These are phyloP conservation scores for Coemansia sp. DNA, from an alignment of 192 early-diverging fungal species.

Conservation along the genomic window DNA sequence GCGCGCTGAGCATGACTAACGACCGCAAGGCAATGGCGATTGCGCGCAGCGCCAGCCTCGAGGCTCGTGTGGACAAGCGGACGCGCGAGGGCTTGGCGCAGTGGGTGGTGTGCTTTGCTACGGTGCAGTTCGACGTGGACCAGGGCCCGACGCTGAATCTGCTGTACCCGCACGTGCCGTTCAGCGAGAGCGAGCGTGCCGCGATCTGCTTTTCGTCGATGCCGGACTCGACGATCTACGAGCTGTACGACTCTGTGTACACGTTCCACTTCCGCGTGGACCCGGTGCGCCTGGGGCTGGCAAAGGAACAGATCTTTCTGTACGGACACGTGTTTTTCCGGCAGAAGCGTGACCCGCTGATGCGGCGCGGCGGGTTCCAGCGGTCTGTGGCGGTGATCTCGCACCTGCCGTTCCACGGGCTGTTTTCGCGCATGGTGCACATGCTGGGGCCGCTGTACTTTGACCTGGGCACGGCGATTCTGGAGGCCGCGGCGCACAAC, in stretches of 20 bases:
- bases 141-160: slow-evolving; percentile 73
- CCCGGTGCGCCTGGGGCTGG: slow-evolving; percentile 45
- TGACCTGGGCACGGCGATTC: slow-evolving; percentile 71
- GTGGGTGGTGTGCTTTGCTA: slow-evolving; percentile 73
- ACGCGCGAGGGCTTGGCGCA: slow-evolving; percentile 29
- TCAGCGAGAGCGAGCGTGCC: slow-evolving; percentile 68
- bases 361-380: slow-evolving; percentile 90
- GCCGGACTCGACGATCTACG: slow-evolving; percentile 75
- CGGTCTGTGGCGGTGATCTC: slow-evolving; percentile 87
- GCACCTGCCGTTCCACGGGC: slow-evolving; percentile 85
- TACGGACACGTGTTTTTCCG: slow-evolving; percentile 95
- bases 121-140: slow-evolving; percentile 83
- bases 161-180: slow-evolving; percentile 69
- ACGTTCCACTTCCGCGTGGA: slow-evolving; percentile 70
- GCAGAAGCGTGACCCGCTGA: slow-evolving; percentile 81
- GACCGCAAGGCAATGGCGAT: slow-evolving; percentile 25
- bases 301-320: slow-evolving; percentile 46
- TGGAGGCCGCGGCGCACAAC: slow-evolving; percentile 78
- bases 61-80: slow-evolving; percentile 38
- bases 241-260: slow-evolving; percentile 72
- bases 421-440: slow-evolving; percentile 74
- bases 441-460: slow-evolving; percentile 81
- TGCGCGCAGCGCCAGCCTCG: slow-evolving; percentile 49
- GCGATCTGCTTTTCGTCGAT: slow-evolving; percentile 79
- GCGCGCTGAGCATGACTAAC: slow-evolving; percentile 43